Conservation (phyloP, 139 green algal genomes). For the Closterium sp. region DNA sequence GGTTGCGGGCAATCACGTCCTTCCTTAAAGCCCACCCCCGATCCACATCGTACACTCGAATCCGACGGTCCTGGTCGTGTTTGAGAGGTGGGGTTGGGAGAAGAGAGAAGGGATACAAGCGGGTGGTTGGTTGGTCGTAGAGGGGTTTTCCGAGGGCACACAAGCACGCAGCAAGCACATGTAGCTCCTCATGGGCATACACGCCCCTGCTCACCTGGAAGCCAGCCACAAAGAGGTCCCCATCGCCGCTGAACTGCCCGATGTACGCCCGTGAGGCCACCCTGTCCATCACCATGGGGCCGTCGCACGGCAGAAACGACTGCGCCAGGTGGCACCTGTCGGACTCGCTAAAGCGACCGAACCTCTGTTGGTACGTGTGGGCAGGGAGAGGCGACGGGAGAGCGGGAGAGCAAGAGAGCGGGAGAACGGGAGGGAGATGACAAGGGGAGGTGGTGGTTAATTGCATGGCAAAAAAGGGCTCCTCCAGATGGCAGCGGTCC, state of each 20-base stretch:
- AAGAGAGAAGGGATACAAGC: neutral
- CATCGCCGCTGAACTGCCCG: slow-evolving; percentile 79
- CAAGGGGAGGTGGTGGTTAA: no score
- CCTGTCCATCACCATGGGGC: slow-evolving; percentile 33
- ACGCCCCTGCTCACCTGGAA: neutral
- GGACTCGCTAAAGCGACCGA: neutral
- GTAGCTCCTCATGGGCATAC: no score
- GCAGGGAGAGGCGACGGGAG: no score
- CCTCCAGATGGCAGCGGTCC: no score
- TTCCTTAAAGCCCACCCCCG: slow-evolving; percentile 38
- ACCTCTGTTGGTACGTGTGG: no score
- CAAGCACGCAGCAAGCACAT: no score
- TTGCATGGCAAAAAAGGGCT: no score
- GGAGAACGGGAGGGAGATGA: no score
- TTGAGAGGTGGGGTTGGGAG: no score
- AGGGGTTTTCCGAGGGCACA: no score
- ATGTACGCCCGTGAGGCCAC: slow-evolving; percentile 74
- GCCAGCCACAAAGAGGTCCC: slow-evolving; percentile 77
- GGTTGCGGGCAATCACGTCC: slow-evolving; percentile 29
- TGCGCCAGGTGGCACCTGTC: slow-evolving; percentile 32
- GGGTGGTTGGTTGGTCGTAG: neutral
- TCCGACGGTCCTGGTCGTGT: slow-evolving; percentile 35
- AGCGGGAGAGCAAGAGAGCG: no score
- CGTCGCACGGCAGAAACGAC: slow-evolving; percentile 23
- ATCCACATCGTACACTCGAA: slow-evolving; percentile 51